Conservation (phyloP, 75 land plant species). For the Selaginella tamariscina region DNA sequence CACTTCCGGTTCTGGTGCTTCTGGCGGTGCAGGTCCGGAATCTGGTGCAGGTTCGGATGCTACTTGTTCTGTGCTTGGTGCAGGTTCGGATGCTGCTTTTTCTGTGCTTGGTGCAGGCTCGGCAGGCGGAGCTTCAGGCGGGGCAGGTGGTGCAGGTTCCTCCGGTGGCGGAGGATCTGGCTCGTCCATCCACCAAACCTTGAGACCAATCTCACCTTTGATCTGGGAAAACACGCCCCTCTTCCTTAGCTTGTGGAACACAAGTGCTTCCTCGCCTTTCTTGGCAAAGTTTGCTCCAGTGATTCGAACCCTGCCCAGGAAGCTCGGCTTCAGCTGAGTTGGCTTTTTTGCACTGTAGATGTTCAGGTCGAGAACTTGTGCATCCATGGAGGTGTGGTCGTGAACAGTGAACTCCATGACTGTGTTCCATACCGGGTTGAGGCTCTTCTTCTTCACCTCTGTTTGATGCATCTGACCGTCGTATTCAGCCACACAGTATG, state of each 20-base stretch:
- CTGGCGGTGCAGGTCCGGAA: neutral
- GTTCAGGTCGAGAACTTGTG: neutral
- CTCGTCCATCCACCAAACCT: constrained; percentile 9
- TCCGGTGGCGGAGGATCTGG: constrained; percentile 7
- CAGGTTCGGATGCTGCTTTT: neutral
- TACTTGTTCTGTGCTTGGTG: neutral
- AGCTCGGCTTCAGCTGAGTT: neutral
- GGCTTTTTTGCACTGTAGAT: constrained; percentile 3
- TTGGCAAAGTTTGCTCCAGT: neutral
- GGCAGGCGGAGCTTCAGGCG: neutral
- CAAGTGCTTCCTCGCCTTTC: neutral
- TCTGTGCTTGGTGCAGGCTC: neutral
- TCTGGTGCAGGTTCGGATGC: neutral
- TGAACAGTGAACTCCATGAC: neutral
- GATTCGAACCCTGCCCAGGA: constrained; percentile 7
- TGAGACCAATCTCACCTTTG: constrained; percentile 10
- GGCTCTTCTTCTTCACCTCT: neutral
- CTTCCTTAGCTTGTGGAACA: neutral
- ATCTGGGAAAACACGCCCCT: constrained; percentile 8
- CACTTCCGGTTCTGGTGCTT: neutral
- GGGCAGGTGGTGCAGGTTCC: neutral
- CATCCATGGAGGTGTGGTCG: neutral
- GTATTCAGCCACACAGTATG: constrained; percentile 15
- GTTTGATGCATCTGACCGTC: constrained; percentile 1
- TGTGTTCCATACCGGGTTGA: constrained; percentile 8